These are phyloP conservation scores for Corchorus olitorius DNA, from an alignment of 345 rosid species.

Conservation along the genomic window DNA sequence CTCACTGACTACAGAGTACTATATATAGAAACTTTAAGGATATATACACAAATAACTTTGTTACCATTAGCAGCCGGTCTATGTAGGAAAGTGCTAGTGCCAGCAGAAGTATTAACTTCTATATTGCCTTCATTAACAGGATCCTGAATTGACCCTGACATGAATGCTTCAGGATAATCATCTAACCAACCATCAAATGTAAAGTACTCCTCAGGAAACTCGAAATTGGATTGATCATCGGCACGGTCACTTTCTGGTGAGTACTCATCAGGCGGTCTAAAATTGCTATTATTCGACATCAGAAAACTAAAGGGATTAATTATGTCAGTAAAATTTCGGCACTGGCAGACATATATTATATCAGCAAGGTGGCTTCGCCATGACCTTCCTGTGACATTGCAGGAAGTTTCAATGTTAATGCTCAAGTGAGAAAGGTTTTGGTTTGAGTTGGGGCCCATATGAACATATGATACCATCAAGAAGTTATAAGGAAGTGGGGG, in stretches of 20 bases:
- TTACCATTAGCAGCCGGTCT: slow-evolving; percentile 33
- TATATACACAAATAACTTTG: neutral
- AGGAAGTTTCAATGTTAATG: slow-evolving; percentile 43
- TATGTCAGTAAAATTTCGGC: neutral
- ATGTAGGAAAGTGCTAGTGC: slow-evolving; percentile 36
- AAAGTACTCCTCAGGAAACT: slow-evolving; percentile 55
- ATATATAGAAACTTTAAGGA: neutral
- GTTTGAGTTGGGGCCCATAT: slow-evolving; percentile 1
- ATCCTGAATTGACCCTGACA: slow-evolving; percentile 29
- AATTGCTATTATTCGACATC: slow-evolving; percentile 20
- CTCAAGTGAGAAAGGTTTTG: too few relatives aligned
- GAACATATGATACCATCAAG: neutral
- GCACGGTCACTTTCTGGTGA: slow-evolving; percentile 39
- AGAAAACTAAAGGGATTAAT: neutral
- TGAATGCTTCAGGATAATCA: slow-evolving; percentile 38
- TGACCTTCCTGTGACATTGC: slow-evolving; percentile 37
- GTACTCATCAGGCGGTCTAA: slow-evolving; percentile 13
- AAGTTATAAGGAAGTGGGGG: slow-evolving; percentile 11
- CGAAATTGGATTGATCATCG: slow-evolving; percentile 43
- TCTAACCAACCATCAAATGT: slow-evolving; percentile 58
- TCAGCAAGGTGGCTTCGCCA: slow-evolving; percentile 32
- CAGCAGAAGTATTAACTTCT: slow-evolving; percentile 28
- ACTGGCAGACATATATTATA: neutral
- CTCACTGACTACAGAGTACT: neutral
- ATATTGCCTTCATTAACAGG: slow-evolving; percentile 37